Evolutionary conservation across 202 grass and related monocot genomes (phyloP).

Genomic region (Thinopyrum obtusiflorum): DNA sequence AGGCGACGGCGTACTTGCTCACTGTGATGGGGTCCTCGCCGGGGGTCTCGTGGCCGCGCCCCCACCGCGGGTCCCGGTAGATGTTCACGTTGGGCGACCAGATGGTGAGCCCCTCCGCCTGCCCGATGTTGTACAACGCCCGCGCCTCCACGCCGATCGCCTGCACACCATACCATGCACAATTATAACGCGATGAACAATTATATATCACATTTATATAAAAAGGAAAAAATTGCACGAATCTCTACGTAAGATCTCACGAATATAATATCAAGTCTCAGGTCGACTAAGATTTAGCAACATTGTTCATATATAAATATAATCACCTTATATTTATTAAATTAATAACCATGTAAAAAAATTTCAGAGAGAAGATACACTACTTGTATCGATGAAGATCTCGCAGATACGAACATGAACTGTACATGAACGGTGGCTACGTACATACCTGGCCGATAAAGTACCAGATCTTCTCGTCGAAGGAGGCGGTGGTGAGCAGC

Average conservation of each 20-base stretch:
- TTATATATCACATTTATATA: no score
- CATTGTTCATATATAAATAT: no score
- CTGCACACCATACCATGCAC: no score
- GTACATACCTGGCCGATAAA: conserved; percentile 56
- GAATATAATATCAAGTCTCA: no score
- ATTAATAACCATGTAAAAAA: neutral
- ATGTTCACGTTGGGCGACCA: conserved; percentile 24
- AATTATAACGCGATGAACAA: no score
- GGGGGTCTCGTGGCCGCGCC: conserved; percentile 76
- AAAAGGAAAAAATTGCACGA: no score
- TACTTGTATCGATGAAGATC: no score
- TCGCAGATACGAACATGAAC: no score
- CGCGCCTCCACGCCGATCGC: neutral
- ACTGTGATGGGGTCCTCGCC: conserved; percentile 66
- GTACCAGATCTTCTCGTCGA: conserved; percentile 59
- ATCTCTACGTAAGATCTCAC: no score
- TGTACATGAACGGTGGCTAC: no score
- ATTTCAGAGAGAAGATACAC: neutral
- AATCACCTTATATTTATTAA: no score
- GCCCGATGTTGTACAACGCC: neutral
- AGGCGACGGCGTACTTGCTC: conserved; percentile 54
- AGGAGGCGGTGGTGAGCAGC: conserved; percentile 69
- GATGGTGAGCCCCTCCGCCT: conserved; percentile 8
- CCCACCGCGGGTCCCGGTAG: conserved; percentile 76
- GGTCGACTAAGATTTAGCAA: no score